A percentile compares a stretch with the other conserved stretches of the same genome.
These are phyloP conservation scores for Filosporella fistucella DNA, from an alignment of 495 filamentous ascomycete species.

Conservation along the genomic window DNA sequence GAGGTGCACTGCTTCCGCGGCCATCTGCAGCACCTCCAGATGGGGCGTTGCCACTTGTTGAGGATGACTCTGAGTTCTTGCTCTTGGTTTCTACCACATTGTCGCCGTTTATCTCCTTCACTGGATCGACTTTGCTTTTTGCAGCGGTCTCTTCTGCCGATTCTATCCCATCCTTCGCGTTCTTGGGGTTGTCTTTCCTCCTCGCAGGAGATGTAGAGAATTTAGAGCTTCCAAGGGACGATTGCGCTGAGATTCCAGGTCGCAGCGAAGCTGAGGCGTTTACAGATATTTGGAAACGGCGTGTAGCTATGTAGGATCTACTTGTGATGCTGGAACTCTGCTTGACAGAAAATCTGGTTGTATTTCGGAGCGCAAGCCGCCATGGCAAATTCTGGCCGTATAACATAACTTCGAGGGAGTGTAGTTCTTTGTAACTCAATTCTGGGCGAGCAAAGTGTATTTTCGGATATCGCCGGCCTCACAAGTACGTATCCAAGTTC, in stretches of 20 bases:
- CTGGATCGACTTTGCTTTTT: conserved; percentile 44
- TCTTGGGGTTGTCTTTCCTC: conserved; percentile 21
- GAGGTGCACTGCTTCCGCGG: conserved; percentile 35
- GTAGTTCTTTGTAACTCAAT: too few species aligned
- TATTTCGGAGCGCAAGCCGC: conserved; percentile 36
- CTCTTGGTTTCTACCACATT: conserved; percentile 30
- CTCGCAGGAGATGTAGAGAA: conserved; percentile 23
- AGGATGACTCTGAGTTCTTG: conserved; percentile 20
- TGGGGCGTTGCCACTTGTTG: conserved; percentile 27
- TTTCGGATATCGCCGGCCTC: neutral
- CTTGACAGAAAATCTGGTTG: conserved; percentile 13
- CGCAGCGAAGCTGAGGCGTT: conserved; percentile 7
- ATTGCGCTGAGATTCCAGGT: conserved; percentile 3
- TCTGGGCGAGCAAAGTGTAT: too few species aligned
- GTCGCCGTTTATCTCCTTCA: conserved; percentile 38
- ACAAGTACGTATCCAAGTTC: neutral
- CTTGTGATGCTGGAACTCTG: conserved; percentile 6
- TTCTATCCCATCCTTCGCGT: conserved; percentile 33
- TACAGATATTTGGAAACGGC: conserved; percentile 4
- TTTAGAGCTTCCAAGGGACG: conserved; percentile 3
- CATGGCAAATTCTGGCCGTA: conserved; percentile 47
- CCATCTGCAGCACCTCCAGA: conserved; percentile 40
- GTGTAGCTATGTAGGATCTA: conserved; percentile 18
- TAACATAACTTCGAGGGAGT: conserved; percentile 33
- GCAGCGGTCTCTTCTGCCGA: conserved; percentile 40